Evolutionary conservation across 2,329 filamentous ascomycete species (phyloP), one percentile per base, ranked within the genome.

Genomic region (Cercospora sojina): DNA sequence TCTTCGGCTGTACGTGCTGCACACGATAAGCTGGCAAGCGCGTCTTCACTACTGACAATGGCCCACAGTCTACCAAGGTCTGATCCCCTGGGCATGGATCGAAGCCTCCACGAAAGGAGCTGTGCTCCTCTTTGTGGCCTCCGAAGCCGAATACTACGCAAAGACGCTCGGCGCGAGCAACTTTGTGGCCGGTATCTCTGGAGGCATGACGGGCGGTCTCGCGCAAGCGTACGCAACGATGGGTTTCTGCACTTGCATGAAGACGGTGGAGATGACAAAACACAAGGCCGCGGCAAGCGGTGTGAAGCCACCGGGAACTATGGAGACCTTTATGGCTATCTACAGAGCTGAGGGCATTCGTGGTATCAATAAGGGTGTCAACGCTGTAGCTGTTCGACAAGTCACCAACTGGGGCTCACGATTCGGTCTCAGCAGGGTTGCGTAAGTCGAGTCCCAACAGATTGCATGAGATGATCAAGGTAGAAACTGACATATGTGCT

Each of bases 241-340:
- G 94, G 95, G 95, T 74, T 99, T 99, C 89, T 99, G 95, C 84
- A 99, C 95, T 69, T 99, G 95, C 88, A 99, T 99, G 95, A 99
- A 99, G 89, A 99, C 95, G 71, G 95, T 98, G 73, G 95, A 99
- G 83, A 99, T 99, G 83, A 99, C 95, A 78, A 96, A 97, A 84
- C 91, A 95, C 86, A 98, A 98, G 87, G 85, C 95, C 77, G 93
- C 92, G 13, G 90, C 92, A 35, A 73, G 88, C 51, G 95, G 95
- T 74, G 88, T 90, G 72, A 92, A 92, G 83, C 91, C 92, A 25
- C 91, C 88, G n/a, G 89, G 92, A 76, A 98, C 95, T 72, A 96
- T 96, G 80, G 87, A 88, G 74, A 98, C 95, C 67, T 99, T 99
- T 82, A 95, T 94, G 90, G 90, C 91, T 78, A 99, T 99, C 81